These are phyloP conservation scores for Tricholoma matsutake DNA, from an alignment of 768 basidiomycete genomes.

Conservation along the genomic window DNA sequence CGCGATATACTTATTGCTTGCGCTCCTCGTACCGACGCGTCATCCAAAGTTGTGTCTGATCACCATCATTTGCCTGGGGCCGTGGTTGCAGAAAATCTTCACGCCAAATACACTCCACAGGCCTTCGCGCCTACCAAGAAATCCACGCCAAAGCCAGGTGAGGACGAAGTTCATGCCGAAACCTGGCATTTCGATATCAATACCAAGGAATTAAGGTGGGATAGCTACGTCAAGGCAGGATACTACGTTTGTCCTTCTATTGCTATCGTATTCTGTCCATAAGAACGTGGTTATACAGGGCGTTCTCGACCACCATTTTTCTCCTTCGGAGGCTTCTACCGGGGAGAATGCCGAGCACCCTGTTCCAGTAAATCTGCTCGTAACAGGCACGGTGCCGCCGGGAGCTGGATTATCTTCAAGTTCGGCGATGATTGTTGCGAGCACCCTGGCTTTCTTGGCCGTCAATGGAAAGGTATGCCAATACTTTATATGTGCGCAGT, in stretches of 20 bases:
- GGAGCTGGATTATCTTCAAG: conserved; percentile 87
- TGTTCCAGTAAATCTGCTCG: conserved; percentile 66
- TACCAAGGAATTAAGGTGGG: conserved; percentile 70
- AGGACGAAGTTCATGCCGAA: conserved; percentile 42
- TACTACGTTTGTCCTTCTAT: conserved; percentile 59
- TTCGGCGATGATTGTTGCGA: conserved; percentile 88
- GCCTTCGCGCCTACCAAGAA: conserved; percentile 53
- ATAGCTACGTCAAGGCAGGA: conserved; percentile 85
- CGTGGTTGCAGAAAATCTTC: conserved; percentile 62
- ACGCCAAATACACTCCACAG: conserved; percentile 55
- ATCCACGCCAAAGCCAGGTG: conserved; percentile 22
- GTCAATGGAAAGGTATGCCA: conserved; percentile 63
- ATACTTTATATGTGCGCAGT: not conserved
- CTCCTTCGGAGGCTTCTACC: conserved; percentile 15
- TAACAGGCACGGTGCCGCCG: conserved; percentile 80
- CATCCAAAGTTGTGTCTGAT: conserved; percentile 19
- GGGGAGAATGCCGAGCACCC: conserved; percentile 31
- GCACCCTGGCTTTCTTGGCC: conserved; percentile 75
- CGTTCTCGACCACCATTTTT: conserved; percentile 62
- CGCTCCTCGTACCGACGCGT: conserved; percentile 39
- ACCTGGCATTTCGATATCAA: conserved; percentile 77
- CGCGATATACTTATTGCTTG: conserved; percentile 81
- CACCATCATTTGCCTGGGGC: conserved; percentile 41
- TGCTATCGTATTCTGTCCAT: not conserved
- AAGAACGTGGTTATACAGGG: conserved; percentile 39